These are phyloP conservation scores for Maudiozyma saulgeensis DNA, from an alignment of 805 yeast genomes.

Conservation along the genomic window DNA sequence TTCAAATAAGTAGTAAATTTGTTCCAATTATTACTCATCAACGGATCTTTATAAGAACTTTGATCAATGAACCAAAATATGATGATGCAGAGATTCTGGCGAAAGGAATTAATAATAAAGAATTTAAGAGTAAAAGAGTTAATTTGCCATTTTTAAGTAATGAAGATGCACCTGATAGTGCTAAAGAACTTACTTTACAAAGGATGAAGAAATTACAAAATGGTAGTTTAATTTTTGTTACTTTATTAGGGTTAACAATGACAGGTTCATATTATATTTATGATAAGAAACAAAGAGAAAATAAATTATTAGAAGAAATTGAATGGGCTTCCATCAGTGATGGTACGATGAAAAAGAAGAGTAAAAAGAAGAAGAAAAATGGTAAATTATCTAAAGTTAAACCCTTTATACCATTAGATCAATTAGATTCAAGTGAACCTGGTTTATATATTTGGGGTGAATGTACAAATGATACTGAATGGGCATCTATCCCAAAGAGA, in stretches of 20 bases:
- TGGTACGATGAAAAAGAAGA: background rate
- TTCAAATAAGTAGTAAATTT: background rate
- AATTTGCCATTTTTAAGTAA: no score
- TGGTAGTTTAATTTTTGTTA: background rate
- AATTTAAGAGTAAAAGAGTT: slow-evolving; percentile 23
- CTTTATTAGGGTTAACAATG: background rate
- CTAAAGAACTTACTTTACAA: slow-evolving; percentile 1
- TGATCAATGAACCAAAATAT: slow-evolving; percentile 20
- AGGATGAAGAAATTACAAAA: background rate
- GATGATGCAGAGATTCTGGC: slow-evolving; percentile 30
- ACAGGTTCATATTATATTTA: background rate
- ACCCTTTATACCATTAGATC: slow-evolving; percentile 17
- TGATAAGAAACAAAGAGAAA: background rate
- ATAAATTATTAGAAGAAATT: background rate
- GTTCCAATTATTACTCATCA: background rate
- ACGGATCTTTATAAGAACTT: background rate
- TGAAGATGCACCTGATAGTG: slow-evolving; percentile 5
- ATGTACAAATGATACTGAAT: slow-evolving; percentile 24
- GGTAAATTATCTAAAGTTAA: slow-evolving; percentile 27
- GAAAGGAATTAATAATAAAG: slow-evolving; percentile 15
- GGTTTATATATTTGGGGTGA: slow-evolving; percentile 59
- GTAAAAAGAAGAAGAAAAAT: slow-evolving; percentile 28
- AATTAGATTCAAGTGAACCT: slow-evolving; percentile 30
- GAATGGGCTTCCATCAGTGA: background rate
- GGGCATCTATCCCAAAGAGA: slow-evolving; percentile 44